phyloP scores from a whole-genome alignment of 140 eudicot genomes.

The Stevia rebaudiana region DNA sequence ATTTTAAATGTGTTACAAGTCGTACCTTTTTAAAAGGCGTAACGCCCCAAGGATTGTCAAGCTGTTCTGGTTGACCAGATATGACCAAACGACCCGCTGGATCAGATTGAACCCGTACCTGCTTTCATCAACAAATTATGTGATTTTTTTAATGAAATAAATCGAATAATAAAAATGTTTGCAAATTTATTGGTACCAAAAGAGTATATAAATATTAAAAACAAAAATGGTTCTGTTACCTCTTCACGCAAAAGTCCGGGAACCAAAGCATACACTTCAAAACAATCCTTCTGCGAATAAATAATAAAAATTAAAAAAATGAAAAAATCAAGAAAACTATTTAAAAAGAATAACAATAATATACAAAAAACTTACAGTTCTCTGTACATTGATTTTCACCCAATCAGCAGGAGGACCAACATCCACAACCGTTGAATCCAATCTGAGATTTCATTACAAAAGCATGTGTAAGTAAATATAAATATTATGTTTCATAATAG shows the following conservation, averaged over 20 bases:
- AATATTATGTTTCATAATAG: not conserved
- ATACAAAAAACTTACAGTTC: conserved; percentile 51
- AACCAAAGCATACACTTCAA: conserved; percentile 95
- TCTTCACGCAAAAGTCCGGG: conserved; percentile 99
- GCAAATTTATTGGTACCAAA: not conserved
- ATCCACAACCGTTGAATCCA: conserved; percentile 64
- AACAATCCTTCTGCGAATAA: conserved; percentile 78
- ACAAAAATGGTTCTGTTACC: conserved; percentile 11
- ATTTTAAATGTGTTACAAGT: not conserved
- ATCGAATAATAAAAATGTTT: not conserved
- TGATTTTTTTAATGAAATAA: not conserved
- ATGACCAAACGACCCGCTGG: conserved; percentile 94
- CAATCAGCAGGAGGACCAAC: conserved; percentile 93
- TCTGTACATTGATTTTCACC: conserved; percentile 90
- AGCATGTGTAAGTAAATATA: conserved; percentile 3
- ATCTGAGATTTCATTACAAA: conserved; percentile 32
- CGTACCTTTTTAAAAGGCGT: conserved; percentile 83
- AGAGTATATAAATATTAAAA: not conserved
- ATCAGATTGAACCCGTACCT: conserved; percentile 99
- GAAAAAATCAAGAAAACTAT: not conserved
- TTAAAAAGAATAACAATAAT: not conserved
- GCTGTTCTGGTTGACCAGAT: conserved; percentile 87
- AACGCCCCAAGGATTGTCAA: conserved; percentile 94
- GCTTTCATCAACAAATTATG: conserved; percentile 14
- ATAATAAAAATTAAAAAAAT: not conserved